A percentile compares a stretch with the other conserved stretches of the same genome.
Conservation (phyloP, 345 rosid genomes). For the Eucalyptus brandiana region DNA sequence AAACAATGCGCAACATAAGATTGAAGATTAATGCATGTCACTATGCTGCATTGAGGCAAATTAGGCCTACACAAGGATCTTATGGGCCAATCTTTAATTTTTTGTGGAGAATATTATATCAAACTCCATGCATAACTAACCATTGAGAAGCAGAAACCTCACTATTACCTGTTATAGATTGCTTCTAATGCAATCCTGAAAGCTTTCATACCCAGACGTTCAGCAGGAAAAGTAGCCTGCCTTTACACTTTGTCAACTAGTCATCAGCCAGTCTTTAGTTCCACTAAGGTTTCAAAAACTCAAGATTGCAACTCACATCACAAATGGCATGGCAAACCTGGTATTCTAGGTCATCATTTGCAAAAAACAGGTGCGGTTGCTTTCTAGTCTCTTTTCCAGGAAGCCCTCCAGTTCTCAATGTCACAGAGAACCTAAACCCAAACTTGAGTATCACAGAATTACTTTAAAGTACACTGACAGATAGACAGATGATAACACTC, state of each 20-base stretch:
- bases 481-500: background rate
- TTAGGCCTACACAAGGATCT: background rate
- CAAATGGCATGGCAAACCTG: conserved; percentile 32
- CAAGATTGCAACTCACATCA: background rate
- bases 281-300: background rate
- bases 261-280: background rate
- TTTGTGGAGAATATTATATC: background rate
- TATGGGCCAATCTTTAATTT: background rate
- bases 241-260: conserved; percentile 22
- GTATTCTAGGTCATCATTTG: conserved; percentile 78
- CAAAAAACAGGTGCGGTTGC: conserved; percentile 50
- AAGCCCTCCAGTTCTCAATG: conserved; percentile 79
- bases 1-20: background rate
- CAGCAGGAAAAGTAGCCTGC: conserved; percentile 75
- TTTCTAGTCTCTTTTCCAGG: conserved; percentile 54
- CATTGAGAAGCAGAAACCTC: background rate
- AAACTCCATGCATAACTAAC: background rate
- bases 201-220: conserved; percentile 92
- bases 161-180: conserved; percentile 54
- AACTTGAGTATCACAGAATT: background rate
- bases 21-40: background rate
- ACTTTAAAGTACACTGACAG: background rate
- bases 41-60: background rate
- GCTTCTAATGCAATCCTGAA: conserved; percentile 80
- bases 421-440: conserved; percentile 75